A percentile compares a stretch with the other conserved stretches of the same genome.
Evolutionary conservation across 177 flowering plant species (phyloP).

Genomic region (Vitis hybrid): DNA sequence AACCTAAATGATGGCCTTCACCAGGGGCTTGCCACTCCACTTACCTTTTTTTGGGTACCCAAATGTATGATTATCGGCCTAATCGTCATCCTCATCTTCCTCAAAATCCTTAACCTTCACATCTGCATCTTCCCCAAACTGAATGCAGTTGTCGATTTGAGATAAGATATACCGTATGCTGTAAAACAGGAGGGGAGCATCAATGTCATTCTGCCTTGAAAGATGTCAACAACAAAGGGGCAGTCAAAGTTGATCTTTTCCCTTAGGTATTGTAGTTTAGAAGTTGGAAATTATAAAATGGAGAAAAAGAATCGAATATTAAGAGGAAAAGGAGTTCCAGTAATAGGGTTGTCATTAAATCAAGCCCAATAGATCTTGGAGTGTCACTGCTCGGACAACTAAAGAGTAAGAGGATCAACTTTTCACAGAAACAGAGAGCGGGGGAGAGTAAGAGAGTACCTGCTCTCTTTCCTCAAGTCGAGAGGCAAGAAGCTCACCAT

Average conservation of each 20-base stretch:
- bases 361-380: too few species aligned
- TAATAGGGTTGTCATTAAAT: too few species aligned
- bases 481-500: slow-evolving; percentile 84
- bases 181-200: slow-evolving; percentile 16
- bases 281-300: too few species aligned
- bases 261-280: too few species aligned
- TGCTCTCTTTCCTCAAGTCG: slow-evolving; percentile 78
- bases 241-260: too few species aligned
- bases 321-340: too few species aligned
- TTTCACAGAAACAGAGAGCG: background rate
- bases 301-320: too few species aligned
- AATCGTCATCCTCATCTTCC: slow-evolving; percentile 55
- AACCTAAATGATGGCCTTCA: background rate
- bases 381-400: too few species aligned
- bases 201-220: background rate
- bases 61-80: background rate
- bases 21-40: too few species aligned
- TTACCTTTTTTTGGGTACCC: too few species aligned
- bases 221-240: too few species aligned
- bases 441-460: slow-evolving; percentile 37
- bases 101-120: slow-evolving; percentile 83
- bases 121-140: slow-evolving; percentile 95
- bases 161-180: slow-evolving; percentile 70
- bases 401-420: too few species aligned
- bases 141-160: slow-evolving; percentile 77